Evolutionary conservation across 345 rosid species (phyloP).

Genomic region (Boechera divaricarpa): DNA sequence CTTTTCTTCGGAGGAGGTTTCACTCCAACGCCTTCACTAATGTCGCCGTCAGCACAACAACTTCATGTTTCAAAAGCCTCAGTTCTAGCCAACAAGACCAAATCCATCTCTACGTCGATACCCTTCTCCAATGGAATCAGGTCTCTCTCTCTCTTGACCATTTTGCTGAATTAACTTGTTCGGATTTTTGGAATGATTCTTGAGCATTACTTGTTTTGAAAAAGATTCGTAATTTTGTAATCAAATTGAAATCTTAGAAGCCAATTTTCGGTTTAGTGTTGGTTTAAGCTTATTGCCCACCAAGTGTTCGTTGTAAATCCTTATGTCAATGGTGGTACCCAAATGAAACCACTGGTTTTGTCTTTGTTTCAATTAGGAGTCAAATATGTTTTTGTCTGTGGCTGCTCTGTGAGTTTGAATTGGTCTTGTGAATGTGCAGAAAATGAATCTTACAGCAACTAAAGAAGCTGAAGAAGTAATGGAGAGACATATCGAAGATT

Average conservation of each 20-base stretch:
- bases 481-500: slow-evolving; percentile 88
- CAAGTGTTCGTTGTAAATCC: background rate
- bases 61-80: slow-evolving; percentile 57
- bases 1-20: slow-evolving; percentile 31
- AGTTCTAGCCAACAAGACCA: slow-evolving; percentile 60
- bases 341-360: background rate
- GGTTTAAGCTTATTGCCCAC: background rate
- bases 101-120: slow-evolving; percentile 67
- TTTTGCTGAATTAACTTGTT: slow-evolving; percentile 9
- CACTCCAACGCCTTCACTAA: slow-evolving; percentile 13
- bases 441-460: slow-evolving; percentile 85
- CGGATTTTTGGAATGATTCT: background rate
- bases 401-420: background rate
- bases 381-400: background rate
- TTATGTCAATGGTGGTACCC: background rate
- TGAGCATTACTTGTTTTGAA: background rate
- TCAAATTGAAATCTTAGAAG: background rate
- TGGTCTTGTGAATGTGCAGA: slow-evolving; percentile 51
- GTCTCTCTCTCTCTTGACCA: slow-evolving; percentile 35
- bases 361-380: background rate
- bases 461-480: slow-evolving; percentile 70
- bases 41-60: slow-evolving; percentile 26
- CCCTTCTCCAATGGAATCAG: slow-evolving; percentile 90
- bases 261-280: background rate
- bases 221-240: background rate